Base-by-base conservation (phyloP, 1,139 yeast species). In the Lodderomyces theae region DNA sequence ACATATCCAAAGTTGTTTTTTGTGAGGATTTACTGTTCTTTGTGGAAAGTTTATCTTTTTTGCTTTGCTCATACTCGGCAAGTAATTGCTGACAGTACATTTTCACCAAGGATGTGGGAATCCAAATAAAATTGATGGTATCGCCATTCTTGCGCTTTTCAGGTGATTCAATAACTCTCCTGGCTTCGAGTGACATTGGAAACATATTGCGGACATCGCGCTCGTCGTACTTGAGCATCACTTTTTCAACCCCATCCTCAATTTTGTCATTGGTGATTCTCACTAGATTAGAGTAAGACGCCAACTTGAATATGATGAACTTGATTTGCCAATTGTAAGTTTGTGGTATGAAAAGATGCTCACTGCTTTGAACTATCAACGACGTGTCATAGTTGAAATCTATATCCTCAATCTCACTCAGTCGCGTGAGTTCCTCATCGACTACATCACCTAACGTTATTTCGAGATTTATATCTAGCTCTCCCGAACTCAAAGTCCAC, bases 401-500 rank as follows among this genome's bases (percentile, higher is more conserved):
- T 6, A 35, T 10, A 18, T 11, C 10, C 22, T 17, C 29, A 12
- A 35, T 13, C 15, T 28, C 34, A 15, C 38, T 35, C 22, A 13
- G 15, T 4, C 38, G 32, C 2, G 13, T 21, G 13, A 35, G 15
- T 6, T 19, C 38, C 19, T 35, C 38, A 17, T 35, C 21, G 3
- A 8, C 19, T 4, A 11, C n/a, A 10, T 12, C 13, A n/a, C 18
- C 17, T 11, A 29, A 13, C 6, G 7, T n/a, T 10, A 35, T 29
- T 29, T 29, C 7, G 13, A 34, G 24, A 23, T 41, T 45, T 11
- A 18, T 30, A 21, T 33, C 13, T 7, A 45, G 34, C 29, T 57
- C 61, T 8, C 64, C 64, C 37, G 39, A 59, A 39, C 61, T 60
- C 28, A 61, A 44, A 6, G 57, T 41, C 3, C 46, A 39, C 0